Conservation (phyloP, 495 filamentous ascomycete species). For the Podospora australis region DNA sequence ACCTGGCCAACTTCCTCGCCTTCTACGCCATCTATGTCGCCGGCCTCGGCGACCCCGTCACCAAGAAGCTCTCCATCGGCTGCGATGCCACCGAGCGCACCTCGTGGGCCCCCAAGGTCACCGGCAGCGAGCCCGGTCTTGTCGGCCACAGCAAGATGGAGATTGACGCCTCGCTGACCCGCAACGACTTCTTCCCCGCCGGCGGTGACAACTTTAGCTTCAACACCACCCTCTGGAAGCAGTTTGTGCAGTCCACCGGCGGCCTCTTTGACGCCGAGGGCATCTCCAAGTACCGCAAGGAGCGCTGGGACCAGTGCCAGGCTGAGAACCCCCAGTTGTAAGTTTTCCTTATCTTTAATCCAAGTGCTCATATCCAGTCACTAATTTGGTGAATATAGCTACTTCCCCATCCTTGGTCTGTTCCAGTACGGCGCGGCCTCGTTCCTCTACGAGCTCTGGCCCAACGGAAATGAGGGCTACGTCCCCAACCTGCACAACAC, state of each 20-base stretch:
- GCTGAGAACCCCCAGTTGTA: constrained; percentile 6
- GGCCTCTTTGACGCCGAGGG: constrained; percentile 1
- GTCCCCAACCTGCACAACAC: constrained; percentile 8
- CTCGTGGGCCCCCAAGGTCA: constrained; percentile 1
- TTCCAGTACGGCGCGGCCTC: constrained; percentile 9
- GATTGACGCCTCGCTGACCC: constrained; percentile 5
- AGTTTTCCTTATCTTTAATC: background rate
- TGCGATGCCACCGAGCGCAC: constrained; percentile 5
- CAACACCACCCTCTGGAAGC: constrained; percentile 5
- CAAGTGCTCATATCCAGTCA: background rate
- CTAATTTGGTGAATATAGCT: background rate
- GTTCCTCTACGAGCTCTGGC: constrained; percentile 6
- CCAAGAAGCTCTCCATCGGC: constrained; percentile 6
- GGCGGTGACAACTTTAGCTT: constrained; percentile 7
- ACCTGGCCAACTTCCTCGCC: constrained; percentile 6
- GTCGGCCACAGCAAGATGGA: constrained; percentile 9
- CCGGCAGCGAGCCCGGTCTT: constrained; percentile 4
- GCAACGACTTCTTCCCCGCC: constrained; percentile 5
- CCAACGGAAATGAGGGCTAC: constrained; percentile 7
- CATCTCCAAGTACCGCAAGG: constrained; percentile 4
- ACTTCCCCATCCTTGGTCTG: constrained; percentile 7
- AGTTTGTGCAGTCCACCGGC: constrained; percentile 2
- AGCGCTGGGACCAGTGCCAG: constrained; percentile 4
- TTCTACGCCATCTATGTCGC: constrained; percentile 7
- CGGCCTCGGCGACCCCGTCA: constrained; percentile 6